A percentile compares a stretch with the other conserved stretches of the same genome.
These are phyloP conservation scores for Zelopaecilomyces penicillatus DNA, from an alignment of 2,329 filamentous ascomycete genomes.

Conservation along the genomic window DNA sequence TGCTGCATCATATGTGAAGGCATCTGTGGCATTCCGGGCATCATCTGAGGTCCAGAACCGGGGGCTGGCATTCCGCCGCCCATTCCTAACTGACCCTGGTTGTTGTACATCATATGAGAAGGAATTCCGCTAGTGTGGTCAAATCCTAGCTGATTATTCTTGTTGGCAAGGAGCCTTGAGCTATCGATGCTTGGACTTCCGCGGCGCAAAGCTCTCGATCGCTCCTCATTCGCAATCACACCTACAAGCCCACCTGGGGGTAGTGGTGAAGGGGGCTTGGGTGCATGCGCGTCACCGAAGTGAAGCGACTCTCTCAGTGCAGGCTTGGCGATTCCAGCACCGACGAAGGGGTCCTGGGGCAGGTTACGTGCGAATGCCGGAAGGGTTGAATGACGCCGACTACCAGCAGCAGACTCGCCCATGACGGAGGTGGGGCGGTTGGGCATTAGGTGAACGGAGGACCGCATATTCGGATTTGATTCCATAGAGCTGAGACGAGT, in stretches of 20 bases:
- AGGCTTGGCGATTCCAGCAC: slow-evolving; percentile 65
- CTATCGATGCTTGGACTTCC: slow-evolving; percentile 65
- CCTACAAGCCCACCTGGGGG: slow-evolving; percentile 76
- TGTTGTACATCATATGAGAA: slow-evolving; percentile 32
- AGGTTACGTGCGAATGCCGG: slow-evolving; percentile 77
- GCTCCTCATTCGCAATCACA: slow-evolving; percentile 79
- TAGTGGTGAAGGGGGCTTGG: slow-evolving; percentile 29
- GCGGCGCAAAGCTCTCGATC: slow-evolving; percentile 66
- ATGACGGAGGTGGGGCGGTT: slow-evolving; percentile 48
- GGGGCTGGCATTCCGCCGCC: slow-evolving; percentile 18
- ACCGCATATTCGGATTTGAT: slow-evolving; percentile 65
- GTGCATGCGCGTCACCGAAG: slow-evolving; percentile 49
- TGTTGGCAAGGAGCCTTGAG: slow-evolving; percentile 28
- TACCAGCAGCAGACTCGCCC: slow-evolving; percentile 36
- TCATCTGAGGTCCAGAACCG: neutral
- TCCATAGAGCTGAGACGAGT: slow-evolving; percentile 54
- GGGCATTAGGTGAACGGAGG: slow-evolving; percentile 37
- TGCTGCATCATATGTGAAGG: slow-evolving; percentile 16
- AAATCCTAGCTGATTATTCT: slow-evolving; percentile 30
- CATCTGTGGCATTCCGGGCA: slow-evolving; percentile 20
- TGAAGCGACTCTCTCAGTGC: slow-evolving; percentile 66
- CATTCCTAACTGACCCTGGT: slow-evolving; percentile 19
- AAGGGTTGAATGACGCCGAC: slow-evolving; percentile 39
- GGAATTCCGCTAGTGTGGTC: slow-evolving; percentile 44
- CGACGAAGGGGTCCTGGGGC: slow-evolving; percentile 77